phyloP scores from a whole-genome alignment of 495 filamentous ascomycete genomes.

The Penicillium taxi region DNA sequence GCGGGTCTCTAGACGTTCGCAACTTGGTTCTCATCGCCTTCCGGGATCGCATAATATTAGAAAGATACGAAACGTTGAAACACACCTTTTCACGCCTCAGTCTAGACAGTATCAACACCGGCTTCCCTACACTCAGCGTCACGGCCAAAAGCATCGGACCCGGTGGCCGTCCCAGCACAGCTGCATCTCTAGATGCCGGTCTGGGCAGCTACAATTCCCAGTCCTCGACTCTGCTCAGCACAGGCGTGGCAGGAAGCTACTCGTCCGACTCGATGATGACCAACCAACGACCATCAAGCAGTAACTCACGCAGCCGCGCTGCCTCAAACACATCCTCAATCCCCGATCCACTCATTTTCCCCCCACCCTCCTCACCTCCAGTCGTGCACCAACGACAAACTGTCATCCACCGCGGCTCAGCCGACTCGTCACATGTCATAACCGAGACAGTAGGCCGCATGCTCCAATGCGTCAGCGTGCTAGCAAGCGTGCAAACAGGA shows the following conservation, averaged over 20 bases:
- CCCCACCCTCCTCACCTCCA: constrained; percentile 46
- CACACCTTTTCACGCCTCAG: constrained; percentile 84
- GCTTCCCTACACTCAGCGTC: constrained; percentile 39
- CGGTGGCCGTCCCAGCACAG: constrained; percentile 55
- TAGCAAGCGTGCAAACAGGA: constrained; percentile 63
- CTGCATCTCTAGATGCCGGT: constrained; percentile 62
- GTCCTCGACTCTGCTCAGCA: constrained; percentile 58
- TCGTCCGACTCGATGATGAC: constrained; percentile 35
- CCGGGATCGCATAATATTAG: constrained; percentile 79
- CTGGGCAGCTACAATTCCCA: constrained; percentile 68
- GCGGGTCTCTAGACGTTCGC: constrained; percentile 70
- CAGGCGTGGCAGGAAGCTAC: constrained; percentile 42
- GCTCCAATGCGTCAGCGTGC: constrained; percentile 91
- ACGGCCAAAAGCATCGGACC: constrained; percentile 40
- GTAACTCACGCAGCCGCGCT: constrained; percentile 55
- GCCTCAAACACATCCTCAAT: constrained; percentile 78
- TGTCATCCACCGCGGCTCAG: constrained; percentile 29
- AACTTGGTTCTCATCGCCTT: constrained; percentile 83
- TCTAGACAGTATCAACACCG: constrained; percentile 69
- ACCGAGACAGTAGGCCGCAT: constrained; percentile 93
- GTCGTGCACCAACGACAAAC: constrained; percentile 29
- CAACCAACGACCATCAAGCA: constrained; percentile 37
- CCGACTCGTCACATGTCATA: constrained; percentile 67
- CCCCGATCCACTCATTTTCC: constrained; percentile 41
- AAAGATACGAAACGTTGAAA: constrained; percentile 76